These are phyloP conservation scores for Coniochaeta hoffmannii DNA, from an alignment of 2,329 filamentous ascomycete genomes.

Conservation along the genomic window DNA sequence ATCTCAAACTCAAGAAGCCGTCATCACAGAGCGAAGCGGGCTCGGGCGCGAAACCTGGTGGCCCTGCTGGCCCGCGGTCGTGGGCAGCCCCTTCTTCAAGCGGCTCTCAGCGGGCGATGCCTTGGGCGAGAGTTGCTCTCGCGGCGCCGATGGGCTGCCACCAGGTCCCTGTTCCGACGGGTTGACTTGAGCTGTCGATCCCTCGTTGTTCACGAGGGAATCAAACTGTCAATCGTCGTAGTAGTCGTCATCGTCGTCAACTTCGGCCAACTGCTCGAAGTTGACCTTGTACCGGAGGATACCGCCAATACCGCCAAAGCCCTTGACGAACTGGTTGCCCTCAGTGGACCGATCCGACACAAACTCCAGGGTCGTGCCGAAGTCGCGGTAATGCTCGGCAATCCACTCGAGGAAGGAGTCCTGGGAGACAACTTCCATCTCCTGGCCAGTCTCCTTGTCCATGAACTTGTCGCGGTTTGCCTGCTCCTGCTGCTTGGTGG, in stretches of 20 bases:
- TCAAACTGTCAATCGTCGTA: slow-evolving; percentile 88
- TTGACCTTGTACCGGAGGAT: slow-evolving; percentile 99
- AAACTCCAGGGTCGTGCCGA: slow-evolving; percentile 91
- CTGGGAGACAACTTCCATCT: slow-evolving; percentile 90
- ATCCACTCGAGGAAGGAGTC: slow-evolving; percentile 99
- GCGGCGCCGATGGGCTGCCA: slow-evolving; percentile 33
- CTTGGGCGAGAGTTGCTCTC: slow-evolving; percentile 25
- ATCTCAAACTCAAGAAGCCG: slow-evolving; percentile 44
- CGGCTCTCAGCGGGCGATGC: slow-evolving; percentile 32
- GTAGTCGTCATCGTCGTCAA: slow-evolving; percentile 86
- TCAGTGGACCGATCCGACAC: slow-evolving; percentile 96
- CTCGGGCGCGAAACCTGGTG: slow-evolving; percentile 53
- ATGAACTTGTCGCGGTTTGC: slow-evolving; percentile 75
- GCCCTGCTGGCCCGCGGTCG: slow-evolving; percentile 34
- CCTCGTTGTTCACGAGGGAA: slow-evolving; percentile 84
- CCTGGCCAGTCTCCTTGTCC: slow-evolving; percentile 91
- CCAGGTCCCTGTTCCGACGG: slow-evolving; percentile 20
- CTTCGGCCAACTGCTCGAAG: slow-evolving; percentile 95
- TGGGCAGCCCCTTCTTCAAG: slow-evolving; percentile 36
- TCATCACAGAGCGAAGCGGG: slow-evolving; percentile 63
- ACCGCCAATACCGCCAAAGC: slow-evolving; percentile 72
- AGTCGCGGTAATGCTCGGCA: slow-evolving; percentile 92
- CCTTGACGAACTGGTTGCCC: slow-evolving; percentile 99
- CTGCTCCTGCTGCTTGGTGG: slow-evolving; percentile 76
- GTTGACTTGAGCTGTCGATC: slow-evolving; percentile 58